phyloP scores from a whole-genome alignment of 495 filamentous ascomycete genomes.

The Saxophila tyrrhenica region DNA sequence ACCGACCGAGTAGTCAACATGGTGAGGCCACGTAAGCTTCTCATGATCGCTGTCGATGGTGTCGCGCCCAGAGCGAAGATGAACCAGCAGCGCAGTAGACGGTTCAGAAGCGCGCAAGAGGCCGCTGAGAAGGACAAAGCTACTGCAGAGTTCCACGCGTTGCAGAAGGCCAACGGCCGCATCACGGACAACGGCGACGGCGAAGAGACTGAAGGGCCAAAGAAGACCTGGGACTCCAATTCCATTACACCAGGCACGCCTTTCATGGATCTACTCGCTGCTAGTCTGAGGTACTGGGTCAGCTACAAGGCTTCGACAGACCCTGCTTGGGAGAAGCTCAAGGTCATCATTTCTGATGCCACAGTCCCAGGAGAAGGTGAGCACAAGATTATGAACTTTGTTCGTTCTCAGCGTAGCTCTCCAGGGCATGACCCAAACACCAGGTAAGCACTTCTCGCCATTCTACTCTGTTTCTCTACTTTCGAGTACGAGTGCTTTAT shows the following conservation, averaged over 20 bases:
- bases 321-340: conserved; percentile 89
- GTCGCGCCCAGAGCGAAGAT: conserved; percentile 92
- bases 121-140: conserved; percentile 89
- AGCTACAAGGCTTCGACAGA: conserved; percentile 95
- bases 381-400: conserved; percentile 99
- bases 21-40: conserved; percentile 85
- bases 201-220: conserved; percentile 47
- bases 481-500: conserved; percentile 5
- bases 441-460: conserved; percentile 79
- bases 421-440: conserved; percentile 94
- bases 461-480: conserved; percentile 1
- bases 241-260: conserved; percentile 96
- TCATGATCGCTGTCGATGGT: conserved; percentile 97
- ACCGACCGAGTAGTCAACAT: conserved; percentile 97
- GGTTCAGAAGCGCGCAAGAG: conserved; percentile 87
- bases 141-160: conserved; percentile 70
- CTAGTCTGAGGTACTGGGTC: conserved; percentile 89
- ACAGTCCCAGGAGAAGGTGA: conserved; percentile 97
- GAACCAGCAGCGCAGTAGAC: conserved; percentile 90
- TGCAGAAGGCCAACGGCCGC: conserved; percentile 56
- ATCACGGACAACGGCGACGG: conserved; percentile 43
- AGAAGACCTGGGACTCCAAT: conserved; percentile 97
- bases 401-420: conserved; percentile 81
- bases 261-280: conserved; percentile 94
- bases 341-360: conserved; percentile 96